Base-by-base conservation (phyloP, 1,284 basidiomycete species). In the Sutorius eximius region DNA sequence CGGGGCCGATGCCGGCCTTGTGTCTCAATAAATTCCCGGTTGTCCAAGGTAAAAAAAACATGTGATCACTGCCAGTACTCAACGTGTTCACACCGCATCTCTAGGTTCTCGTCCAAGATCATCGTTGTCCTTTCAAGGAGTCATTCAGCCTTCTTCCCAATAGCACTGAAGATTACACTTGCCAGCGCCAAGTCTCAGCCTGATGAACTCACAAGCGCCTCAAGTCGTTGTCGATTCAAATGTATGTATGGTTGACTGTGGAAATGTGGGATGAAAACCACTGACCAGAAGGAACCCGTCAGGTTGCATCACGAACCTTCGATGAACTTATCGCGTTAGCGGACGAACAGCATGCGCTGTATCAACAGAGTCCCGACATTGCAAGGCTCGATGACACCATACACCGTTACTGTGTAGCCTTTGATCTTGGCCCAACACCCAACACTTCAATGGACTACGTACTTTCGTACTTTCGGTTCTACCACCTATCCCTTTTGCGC, bases 301-400 rank as follows among this genome's bases (percentile, higher is more conserved):
- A 37, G 36, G 7, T 16, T 41, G 30, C 5, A 10, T 50, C 41
- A 10, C 34, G 1, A 13, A 53, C 33, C 2, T 64, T 62, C 16
- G 52, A 54, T 9, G 46, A 51, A 15, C 51, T 69, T 11, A 52
- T 57, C 16, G 47, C 45, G 33, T 51, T 62, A 7, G 67, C 59
- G 10, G 56, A 58, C n/a, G 51, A 57, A 15, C 56, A 61, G 9
- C 16, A 52, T 36, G 38, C 44, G 10, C 38, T 56, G 22, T 67
- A 62, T 51, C 33, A 59, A 15, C 47, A 49, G 38, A 44, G 32
- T 37, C 3, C 36, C n/a, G 36, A 37, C 11, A 18, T n/a, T 5
- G 9, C 9, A 10, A 11, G 16, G 16, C 36, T 37, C n/a, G n/a
- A 37, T 11, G 5, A n/a, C 10, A 16, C 36, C 10, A 37, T 37